Base-by-base conservation (phyloP, 257 asterid genomes). In the Cynanchum wilfordii region DNA sequence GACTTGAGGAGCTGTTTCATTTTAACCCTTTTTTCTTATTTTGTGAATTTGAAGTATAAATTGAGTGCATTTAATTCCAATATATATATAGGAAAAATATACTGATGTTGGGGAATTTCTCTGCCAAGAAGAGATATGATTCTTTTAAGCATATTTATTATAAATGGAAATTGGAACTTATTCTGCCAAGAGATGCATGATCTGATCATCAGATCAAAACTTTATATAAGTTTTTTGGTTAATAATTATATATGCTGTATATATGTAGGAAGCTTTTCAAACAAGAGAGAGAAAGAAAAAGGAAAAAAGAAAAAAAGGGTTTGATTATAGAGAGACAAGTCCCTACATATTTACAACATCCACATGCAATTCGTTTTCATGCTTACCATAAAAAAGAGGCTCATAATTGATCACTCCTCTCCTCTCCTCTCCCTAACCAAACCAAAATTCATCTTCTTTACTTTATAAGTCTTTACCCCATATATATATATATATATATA, bases 331-430 rank as follows among this genome's bases (percentile, higher is more conserved):
- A 49, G 52, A 49, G 52, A 49, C 4, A 44, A 49, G 71, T 22
- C 71, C 87, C 86, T 78, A 79, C 81, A 59, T 44, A 77, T 73
- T 77, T 76, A 55, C 83, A 78, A 76, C 85, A 72, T 49, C 79
- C 82, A 84, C 80, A 79, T 79, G 82, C 89, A 78, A 76, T 72
- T 80, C 78, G 59, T 75, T 82, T 76, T 72, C 86, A 64, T 55
- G 62, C 55, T 57, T 63, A 52, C 76, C 77, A 73, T 74, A 36
- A 22, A 81, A 77, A 77, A 71, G 72, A 62, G 70, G 70, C 70
- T 81, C 79, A 57, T 78, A 71, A 60, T 55, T 36, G 20, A 66
- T 6, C 7, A 33, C 38, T 33, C 38, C 38, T 33, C 38, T 33
- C 38, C 38, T 33, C 38, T 33, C 5, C 3, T 33, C 38, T 33